Conservation (phyloP, 2,329 filamentous ascomycete genomes). For the Stemphylium lycopersici region DNA sequence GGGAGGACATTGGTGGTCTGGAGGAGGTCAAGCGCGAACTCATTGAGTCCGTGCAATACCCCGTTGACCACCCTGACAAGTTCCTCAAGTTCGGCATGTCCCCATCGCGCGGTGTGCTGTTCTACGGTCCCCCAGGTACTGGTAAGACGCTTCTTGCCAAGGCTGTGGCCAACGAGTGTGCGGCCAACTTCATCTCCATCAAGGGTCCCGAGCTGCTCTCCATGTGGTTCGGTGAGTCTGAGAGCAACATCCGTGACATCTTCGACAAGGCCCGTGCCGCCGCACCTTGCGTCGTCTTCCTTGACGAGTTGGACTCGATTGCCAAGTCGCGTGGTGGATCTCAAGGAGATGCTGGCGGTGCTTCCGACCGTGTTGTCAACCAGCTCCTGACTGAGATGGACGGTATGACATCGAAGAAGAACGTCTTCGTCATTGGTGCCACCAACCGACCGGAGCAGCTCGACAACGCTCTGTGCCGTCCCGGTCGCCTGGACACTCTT, state of each 20-base stretch:
- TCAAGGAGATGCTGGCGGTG: constrained; percentile 93
- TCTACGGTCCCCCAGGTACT: constrained; percentile 98
- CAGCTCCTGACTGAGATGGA: constrained; percentile 99
- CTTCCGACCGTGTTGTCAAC: constrained; percentile 99
- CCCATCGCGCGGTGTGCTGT: constrained; percentile 95
- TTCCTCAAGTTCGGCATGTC: constrained; percentile 99
- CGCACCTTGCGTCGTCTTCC: constrained; percentile 97
- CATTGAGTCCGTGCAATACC: constrained; percentile 98
- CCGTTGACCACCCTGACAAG: constrained; percentile 98
- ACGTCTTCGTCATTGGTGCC: constrained; percentile 98
- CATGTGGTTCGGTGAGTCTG: constrained; percentile 99
- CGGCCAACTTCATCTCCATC: constrained; percentile 99
- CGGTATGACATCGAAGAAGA: constrained; percentile 99
- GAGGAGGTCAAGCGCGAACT: constrained; percentile 99
- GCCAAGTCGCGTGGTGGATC: constrained; percentile 99
- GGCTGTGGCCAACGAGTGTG: constrained; percentile 98
- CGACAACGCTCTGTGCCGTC: constrained; percentile 96
- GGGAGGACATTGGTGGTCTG: constrained; percentile 99
- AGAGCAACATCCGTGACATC: constrained; percentile 99
- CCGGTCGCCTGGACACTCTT: constrained; percentile 96
- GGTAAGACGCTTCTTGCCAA: constrained; percentile 99
- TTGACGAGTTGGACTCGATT: constrained; percentile 98
- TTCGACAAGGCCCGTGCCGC: constrained; percentile 99
- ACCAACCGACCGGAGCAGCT: constrained; percentile 99
- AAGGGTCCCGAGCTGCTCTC: constrained; percentile 98